A percentile compares a stretch with the other conserved stretches of the same genome.
Evolutionary conservation across 352 stramenopile genomes (phyloP).

Genomic region (Hyaloperonospora arabidopsidis): DNA sequence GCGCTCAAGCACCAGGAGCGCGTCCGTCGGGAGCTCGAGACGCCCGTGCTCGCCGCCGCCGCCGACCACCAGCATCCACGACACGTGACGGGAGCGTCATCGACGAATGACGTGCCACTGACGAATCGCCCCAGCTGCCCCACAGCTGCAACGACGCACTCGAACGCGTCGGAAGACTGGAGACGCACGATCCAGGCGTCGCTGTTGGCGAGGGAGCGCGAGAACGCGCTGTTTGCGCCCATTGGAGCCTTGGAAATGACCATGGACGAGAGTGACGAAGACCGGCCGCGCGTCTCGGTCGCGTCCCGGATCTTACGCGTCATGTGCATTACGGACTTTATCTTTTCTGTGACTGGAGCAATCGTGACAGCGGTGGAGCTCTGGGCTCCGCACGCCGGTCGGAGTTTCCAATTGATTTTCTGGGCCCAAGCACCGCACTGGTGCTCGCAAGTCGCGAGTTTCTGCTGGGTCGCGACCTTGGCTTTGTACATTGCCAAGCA

Average conservation of each 20-base stretch:
- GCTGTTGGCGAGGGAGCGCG: conserved; percentile 15
- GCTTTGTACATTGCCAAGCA: conserved; percentile 70
- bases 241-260: conserved; percentile 18
- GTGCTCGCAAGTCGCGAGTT: conserved; percentile 69
- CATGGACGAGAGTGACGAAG: conserved; percentile 29
- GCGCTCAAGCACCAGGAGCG: conserved; percentile 27
- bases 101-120: too few species aligned
- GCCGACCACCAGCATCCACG: not conserved
- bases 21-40: conserved; percentile 23
- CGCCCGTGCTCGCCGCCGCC: conserved; percentile 27
- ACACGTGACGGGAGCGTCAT: too few species aligned
- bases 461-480: conserved; percentile 70
- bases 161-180: conserved; percentile 27
- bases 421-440: conserved; percentile 64
- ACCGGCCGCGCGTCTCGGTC: conserved; percentile 35
- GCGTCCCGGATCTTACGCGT: conserved; percentile 59
- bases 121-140: not conserved
- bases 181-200: conserved; percentile 25
- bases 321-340: conserved; percentile 61
- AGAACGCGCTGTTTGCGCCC: conserved; percentile 27
- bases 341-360: conserved; percentile 56
- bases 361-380: conserved; percentile 52
- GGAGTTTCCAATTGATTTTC: conserved; percentile 59
- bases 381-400: conserved; percentile 20
- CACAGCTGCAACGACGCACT: conserved; percentile 20